Conservation (phyloP, 305 asterid genomes). For the Solanum aculeatissimum region DNA sequence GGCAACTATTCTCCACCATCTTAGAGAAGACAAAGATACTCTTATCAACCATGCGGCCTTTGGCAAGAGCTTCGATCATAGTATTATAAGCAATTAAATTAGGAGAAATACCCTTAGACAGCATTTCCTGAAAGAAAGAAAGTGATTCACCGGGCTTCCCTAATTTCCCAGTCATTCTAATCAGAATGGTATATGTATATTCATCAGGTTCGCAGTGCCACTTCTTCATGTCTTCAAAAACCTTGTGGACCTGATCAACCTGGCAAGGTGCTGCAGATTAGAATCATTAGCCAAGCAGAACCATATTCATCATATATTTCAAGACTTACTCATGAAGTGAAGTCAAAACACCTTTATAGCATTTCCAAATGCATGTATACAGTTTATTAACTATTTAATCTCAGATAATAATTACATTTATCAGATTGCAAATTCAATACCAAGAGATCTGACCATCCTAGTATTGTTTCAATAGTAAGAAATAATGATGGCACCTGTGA, state of each 20-base stretch:
- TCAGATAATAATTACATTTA: neutral
- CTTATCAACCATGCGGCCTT: conserved; percentile 53
- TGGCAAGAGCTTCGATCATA: conserved; percentile 63
- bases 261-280: conserved; percentile 71
- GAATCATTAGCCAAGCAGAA: conserved; percentile 27
- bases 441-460: neutral
- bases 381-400: neutral
- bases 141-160: conserved; percentile 61
- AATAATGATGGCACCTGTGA: neutral
- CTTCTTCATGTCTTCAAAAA: conserved; percentile 72
- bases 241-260: conserved; percentile 60
- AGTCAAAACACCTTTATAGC: neutral
- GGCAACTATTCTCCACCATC: conserved; percentile 78
- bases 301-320: neutral
- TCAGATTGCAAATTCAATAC: neutral
- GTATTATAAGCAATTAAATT: conserved; percentile 80
- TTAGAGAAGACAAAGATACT: conserved; percentile 54
- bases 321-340: neutral
- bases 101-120: conserved; percentile 53
- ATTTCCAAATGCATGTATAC: neutral
- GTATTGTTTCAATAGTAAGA: neutral
- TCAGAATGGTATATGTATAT: conserved; percentile 75
- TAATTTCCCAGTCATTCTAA: conserved; percentile 63
- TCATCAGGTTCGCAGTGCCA: conserved; percentile 74
- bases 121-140: conserved; percentile 71